Evolutionary conservation across 2,329 filamentous ascomycete species (phyloP).

Genomic region (Fusarium buharicum): DNA sequence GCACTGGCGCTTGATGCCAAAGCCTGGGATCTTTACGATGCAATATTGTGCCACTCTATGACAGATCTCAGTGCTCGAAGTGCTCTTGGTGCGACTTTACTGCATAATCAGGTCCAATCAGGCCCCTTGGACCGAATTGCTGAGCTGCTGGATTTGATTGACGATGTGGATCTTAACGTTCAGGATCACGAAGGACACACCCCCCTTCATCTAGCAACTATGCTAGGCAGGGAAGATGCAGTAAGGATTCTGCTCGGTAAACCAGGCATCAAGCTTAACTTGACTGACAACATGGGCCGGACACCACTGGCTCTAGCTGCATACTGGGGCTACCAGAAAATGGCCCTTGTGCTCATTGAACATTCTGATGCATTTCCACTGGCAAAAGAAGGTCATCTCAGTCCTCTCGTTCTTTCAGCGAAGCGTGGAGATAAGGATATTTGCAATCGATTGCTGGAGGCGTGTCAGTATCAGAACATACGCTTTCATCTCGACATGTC

Average conservation of each 20-base stretch:
- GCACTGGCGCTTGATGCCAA: background rate
- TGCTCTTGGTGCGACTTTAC: background rate
- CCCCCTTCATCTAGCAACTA: background rate
- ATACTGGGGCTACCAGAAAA: conserved; percentile 2
- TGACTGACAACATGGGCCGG: conserved; percentile 2
- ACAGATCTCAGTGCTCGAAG: background rate
- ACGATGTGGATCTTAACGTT: background rate
- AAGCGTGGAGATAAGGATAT: conserved; percentile 1
- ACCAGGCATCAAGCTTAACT: background rate
- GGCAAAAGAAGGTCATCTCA: background rate
- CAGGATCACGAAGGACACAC: background rate
- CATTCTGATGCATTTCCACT: conserved; percentile 1
- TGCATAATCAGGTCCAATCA: background rate
- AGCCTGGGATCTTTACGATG: conserved; percentile 2
- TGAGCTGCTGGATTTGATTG: background rate
- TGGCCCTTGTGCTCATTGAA: conserved; percentile 6
- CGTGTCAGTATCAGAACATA: background rate
- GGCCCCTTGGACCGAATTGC: background rate
- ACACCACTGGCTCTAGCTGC: conserved; percentile 6
- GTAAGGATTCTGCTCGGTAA: background rate
- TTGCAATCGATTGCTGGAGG: background rate
- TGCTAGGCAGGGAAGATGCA: background rate
- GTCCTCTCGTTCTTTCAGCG: conserved; percentile 5
- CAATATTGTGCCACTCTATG: background rate
- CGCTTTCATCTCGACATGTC: background rate